Percentiles rank a stretch among this genome's conserved stretches.
These are phyloP conservation scores for Talaromyces funiculosus DNA, from an alignment of 2,329 filamentous ascomycete genomes.

Conservation along the genomic window DNA sequence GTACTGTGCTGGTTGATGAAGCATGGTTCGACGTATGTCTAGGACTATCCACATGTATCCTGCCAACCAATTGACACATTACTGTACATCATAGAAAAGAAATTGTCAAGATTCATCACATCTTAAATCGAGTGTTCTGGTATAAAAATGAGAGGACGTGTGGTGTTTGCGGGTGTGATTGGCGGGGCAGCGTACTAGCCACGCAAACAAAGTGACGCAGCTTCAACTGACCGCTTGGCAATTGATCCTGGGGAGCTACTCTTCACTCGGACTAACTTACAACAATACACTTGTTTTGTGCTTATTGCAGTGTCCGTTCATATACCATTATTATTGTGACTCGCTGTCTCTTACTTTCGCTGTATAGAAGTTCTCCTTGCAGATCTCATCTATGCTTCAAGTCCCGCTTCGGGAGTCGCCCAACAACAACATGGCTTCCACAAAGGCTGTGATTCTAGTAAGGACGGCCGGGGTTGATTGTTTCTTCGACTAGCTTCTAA, in stretches of 20 bases:
- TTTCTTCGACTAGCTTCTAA: background rate
- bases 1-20: background rate
- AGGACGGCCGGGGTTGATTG: constrained; percentile 19
- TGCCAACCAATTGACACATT: background rate
- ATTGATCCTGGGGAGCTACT: background rate
- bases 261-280: background rate
- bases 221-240: constrained; percentile 5
- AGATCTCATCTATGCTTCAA: constrained; percentile 35
- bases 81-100: background rate
- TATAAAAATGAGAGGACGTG: background rate
- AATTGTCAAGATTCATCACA: background rate
- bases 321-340: background rate
- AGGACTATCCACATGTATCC: background rate
- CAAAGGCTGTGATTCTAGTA: constrained; percentile 94
- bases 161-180: background rate
- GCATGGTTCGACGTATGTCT: background rate
- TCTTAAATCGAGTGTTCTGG: background rate
- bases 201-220: constrained; percentile 3
- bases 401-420: constrained; percentile 39
- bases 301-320: background rate
- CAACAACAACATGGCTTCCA: constrained; percentile 49
- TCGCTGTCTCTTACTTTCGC: no score
- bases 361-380: background rate
- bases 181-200: constrained; percentile 1
- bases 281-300: background rate